Evolutionary conservation across 805 yeast genomes (phyloP), one percentile per base, ranked within the genome.

Genomic region (Kodamaea nitidulidarum): DNA sequence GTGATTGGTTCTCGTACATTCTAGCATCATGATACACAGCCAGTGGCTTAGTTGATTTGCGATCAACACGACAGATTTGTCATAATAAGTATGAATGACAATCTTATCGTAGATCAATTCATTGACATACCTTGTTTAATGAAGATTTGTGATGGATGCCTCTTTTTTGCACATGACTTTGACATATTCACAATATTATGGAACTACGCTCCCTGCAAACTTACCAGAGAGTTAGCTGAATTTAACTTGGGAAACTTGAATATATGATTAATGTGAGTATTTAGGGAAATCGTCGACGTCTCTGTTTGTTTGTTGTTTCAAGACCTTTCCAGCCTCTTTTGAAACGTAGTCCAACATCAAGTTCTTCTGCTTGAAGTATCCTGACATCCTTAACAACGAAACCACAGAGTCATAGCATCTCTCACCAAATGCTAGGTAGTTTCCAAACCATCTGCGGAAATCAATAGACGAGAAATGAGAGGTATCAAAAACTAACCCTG

Each of bases 401-500:
- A 77, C 75, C 3, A 73, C 58, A 28, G 55, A 56, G 38, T 75
- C 78, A 52, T 76, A 83, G 41, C 78, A 70, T 25, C 57, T 55
- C 49, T 83, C 90, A 1, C 91, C 91, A 52, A 80, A 65, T 3
- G 65, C 55, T 21, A 83, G 62, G 46, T 78, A 80, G 40, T 71
- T 70, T 15, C 69, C 67, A 31, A 82, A 58, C 66, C 76, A 72
- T 24, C 64, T 58, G 9, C 78, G 63, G 47, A 73, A 49, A 42
- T 61, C 61, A 44, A 58, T 52, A 45, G 81, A 71, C 14, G 78
- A 77, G 39, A 78, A 68, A 37, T 61, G 56, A 22, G 65, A 53
- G 6, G 81, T 68, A 55, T 77, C 70, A 59, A 80, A 57, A 44
- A 74, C 75, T 34, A 81, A 67, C 0, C 97, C 97, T 0, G 96